phyloP scores from a whole-genome alignment of 257 asterid genomes.

The Solanum commersonii region DNA sequence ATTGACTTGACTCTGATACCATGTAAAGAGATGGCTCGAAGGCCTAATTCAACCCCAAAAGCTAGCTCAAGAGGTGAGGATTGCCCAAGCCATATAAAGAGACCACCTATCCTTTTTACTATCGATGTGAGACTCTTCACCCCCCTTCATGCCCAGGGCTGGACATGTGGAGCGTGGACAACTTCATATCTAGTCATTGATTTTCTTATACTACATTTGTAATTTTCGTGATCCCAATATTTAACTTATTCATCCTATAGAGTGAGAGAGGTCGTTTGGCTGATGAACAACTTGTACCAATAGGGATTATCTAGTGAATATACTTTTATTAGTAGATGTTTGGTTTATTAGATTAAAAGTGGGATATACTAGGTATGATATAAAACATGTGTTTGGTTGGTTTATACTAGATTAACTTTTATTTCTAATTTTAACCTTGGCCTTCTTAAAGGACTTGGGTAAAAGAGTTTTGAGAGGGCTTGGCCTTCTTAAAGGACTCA shows the following conservation, averaged over 20 bases:
- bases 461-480: background rate
- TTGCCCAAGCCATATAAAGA: background rate
- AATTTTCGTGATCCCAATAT: background rate
- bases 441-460: background rate
- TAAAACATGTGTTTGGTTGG: background rate
- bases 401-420: background rate
- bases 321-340: background rate
- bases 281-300: background rate
- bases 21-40: background rate
- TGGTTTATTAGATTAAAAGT: background rate
- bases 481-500: background rate
- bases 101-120: background rate
- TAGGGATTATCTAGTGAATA: background rate
- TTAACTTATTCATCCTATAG: background rate
- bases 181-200: background rate
- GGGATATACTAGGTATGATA: background rate
- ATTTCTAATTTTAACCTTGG: background rate
- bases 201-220: background rate
- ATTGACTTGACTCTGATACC: background rate
- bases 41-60: no score
- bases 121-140: background rate
- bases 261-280: background rate
- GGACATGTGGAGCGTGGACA: background rate
- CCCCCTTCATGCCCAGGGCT: background rate
- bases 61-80: background rate